phyloP scores from a whole-genome alignment of 2,329 filamentous ascomycete species.

The Sclerotinia trifoliorum region DNA sequence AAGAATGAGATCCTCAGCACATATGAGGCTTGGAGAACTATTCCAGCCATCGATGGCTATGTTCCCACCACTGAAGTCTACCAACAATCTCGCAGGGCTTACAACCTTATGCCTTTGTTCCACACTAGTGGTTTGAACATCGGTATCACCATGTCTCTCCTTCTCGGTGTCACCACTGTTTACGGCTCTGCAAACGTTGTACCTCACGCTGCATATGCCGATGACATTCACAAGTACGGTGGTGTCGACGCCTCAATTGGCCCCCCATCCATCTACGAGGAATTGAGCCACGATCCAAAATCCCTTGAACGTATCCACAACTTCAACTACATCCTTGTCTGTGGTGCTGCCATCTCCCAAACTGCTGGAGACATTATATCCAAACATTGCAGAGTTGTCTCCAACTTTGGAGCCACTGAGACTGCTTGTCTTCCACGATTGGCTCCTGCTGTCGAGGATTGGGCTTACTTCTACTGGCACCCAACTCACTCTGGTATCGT shows the following conservation, averaged over 20 bases:
- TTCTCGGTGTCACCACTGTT: constrained; percentile 32
- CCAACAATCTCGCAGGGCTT: constrained; percentile 26
- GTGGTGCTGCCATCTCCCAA: constrained; percentile 32
- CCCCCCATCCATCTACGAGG: constrained; percentile 30
- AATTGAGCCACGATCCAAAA: constrained; percentile 27
- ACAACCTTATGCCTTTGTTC: constrained; percentile 32
- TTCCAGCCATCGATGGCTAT: constrained; percentile 45
- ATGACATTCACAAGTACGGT: constrained; percentile 33
- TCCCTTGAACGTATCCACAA: constrained; percentile 30
- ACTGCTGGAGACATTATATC: constrained; percentile 26
- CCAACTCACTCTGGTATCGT: constrained; percentile 27
- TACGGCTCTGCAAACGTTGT: constrained; percentile 30
- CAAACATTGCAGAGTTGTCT: constrained; percentile 27
- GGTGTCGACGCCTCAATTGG: constrained; percentile 32
- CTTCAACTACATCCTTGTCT: constrained; percentile 28
- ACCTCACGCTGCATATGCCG: constrained; percentile 31
- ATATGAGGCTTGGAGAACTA: constrained; percentile 32
- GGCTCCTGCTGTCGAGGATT: constrained; percentile 28
- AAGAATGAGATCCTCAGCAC: constrained; percentile 29
- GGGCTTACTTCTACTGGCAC: constrained; percentile 34
- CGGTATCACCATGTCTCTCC: constrained; percentile 29
- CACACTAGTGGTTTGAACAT: constrained; percentile 32
- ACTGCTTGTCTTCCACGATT: constrained; percentile 27
- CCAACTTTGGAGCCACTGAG: constrained; percentile 32
- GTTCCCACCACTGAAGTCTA: constrained; percentile 73